A percentile compares a stretch with the other conserved stretches of the same genome.
Conservation (phyloP, 306 rosid genomes). For the Hippophae rhamnoides region DNA sequence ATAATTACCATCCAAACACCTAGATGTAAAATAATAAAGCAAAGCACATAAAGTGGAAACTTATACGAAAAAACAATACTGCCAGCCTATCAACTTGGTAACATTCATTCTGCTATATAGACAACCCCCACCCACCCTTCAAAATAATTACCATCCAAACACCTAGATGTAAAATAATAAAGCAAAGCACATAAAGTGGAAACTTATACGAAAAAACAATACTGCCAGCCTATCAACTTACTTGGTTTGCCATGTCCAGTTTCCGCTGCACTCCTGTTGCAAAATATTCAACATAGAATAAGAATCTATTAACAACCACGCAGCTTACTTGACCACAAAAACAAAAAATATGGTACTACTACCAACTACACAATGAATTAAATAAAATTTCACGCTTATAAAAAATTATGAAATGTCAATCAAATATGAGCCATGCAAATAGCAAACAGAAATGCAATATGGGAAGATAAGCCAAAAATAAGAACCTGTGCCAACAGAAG, state of each 20-base stretch:
- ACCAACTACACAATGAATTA: too few species aligned
- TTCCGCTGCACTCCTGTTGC: conserved; percentile 85
- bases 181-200: neutral
- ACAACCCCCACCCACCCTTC: neutral
- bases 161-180: neutral
- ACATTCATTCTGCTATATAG: neutral
- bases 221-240: conserved; percentile 8
- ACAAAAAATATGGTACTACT: neutral
- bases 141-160: neutral
- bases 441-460: too few species aligned
- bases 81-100: conserved; percentile 1
- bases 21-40: neutral
- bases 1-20: neutral
- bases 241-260: conserved; percentile 74
- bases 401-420: too few species aligned
- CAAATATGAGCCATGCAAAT: neutral
- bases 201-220: neutral
- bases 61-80: neutral
- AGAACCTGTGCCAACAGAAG: conserved; percentile 58
- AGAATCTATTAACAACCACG: conserved; percentile 5
- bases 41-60: neutral
- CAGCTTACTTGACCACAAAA: neutral
- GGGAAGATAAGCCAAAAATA: neutral
- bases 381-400: neutral
- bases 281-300: conserved; percentile 8